phyloP scores from a whole-genome alignment of 2,329 filamentous ascomycete genomes.

The Penicillium polonicum region DNA sequence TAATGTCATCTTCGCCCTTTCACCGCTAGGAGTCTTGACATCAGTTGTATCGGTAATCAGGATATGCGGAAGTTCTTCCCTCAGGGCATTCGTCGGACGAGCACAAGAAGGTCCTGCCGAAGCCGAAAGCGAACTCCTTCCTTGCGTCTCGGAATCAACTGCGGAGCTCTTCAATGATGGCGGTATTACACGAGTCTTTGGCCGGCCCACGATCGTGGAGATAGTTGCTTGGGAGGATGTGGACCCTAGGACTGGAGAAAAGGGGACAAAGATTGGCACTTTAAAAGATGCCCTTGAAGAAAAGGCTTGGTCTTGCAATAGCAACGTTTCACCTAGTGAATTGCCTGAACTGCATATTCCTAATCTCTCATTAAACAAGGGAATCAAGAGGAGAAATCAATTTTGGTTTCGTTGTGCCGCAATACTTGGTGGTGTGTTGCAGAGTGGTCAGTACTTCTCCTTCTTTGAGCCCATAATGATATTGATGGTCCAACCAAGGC shows the following conservation, averaged over 20 bases:
- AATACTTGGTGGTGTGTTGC: conserved; percentile 27
- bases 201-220: conserved; percentile 36
- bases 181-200: conserved; percentile 39
- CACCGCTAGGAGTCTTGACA: conserved; percentile 49
- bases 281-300: conserved; percentile 27
- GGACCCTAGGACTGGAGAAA: conserved; percentile 32
- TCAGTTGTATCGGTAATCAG: conserved; percentile 47
- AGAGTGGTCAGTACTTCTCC: conserved; percentile 25
- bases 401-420: conserved; percentile 35
- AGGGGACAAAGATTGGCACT: conserved; percentile 24
- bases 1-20: conserved; percentile 49
- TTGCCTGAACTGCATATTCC: conserved; percentile 33
- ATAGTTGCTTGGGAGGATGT: conserved; percentile 46
- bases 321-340: conserved; percentile 7
- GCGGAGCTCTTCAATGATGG: conserved; percentile 49
- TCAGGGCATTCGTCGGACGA: conserved; percentile 48
- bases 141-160: conserved; percentile 48
- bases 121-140: conserved; percentile 47
- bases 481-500: conserved; percentile 13
- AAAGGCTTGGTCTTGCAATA: conserved; percentile 24
- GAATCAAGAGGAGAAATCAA: conserved; percentile 29
- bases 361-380: conserved; percentile 39
- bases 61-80: conserved; percentile 45
- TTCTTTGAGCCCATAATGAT: background rate
- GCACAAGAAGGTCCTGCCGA: conserved; percentile 45